phyloP scores from a whole-genome alignment of 225 moss, liverwort and hornwort genomes.

The Bryoerythrophyllum caledonicum region DNA sequence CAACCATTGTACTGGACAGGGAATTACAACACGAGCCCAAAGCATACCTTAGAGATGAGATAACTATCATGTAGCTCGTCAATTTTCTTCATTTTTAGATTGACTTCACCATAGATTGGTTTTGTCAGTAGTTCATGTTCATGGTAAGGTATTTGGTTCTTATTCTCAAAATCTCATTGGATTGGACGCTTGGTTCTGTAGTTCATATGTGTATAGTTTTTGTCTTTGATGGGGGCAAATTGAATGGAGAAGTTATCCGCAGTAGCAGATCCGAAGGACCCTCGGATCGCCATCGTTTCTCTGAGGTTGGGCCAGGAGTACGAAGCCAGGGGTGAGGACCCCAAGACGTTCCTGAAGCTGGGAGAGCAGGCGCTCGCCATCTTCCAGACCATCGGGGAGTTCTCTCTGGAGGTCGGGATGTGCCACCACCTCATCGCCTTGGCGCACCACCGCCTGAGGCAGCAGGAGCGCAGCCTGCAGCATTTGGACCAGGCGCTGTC shows the following conservation, averaged over 20 bases:
- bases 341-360: slow-evolving; percentile 62
- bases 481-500: slow-evolving; percentile 54
- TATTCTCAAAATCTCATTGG: too few relatives aligned
- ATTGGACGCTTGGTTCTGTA: too few relatives aligned
- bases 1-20: too few relatives aligned
- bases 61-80: too few relatives aligned
- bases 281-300: slow-evolving; percentile 60
- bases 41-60: too few relatives aligned
- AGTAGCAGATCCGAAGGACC: slow-evolving; percentile 47
- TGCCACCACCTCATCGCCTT: slow-evolving; percentile 78
- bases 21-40: too few relatives aligned
- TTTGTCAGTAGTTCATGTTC: too few relatives aligned
- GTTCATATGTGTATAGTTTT: too few relatives aligned
- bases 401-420: slow-evolving; percentile 72
- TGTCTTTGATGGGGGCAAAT: too few relatives aligned
- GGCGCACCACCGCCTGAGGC: slow-evolving; percentile 61
- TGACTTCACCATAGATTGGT: too few relatives aligned
- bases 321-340: slow-evolving; percentile 61
- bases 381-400: slow-evolving; percentile 53
- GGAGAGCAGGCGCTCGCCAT: slow-evolving; percentile 76
- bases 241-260: slow-evolving; percentile 50
- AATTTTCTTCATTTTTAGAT: too few relatives aligned
- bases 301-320: slow-evolving; percentile 88
- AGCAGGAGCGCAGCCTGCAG: slow-evolving; percentile 61
- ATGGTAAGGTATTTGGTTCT: too few relatives aligned